Conservation (phyloP, 495 filamentous ascomycete species). For the Diplogelasinospora grovesii region DNA sequence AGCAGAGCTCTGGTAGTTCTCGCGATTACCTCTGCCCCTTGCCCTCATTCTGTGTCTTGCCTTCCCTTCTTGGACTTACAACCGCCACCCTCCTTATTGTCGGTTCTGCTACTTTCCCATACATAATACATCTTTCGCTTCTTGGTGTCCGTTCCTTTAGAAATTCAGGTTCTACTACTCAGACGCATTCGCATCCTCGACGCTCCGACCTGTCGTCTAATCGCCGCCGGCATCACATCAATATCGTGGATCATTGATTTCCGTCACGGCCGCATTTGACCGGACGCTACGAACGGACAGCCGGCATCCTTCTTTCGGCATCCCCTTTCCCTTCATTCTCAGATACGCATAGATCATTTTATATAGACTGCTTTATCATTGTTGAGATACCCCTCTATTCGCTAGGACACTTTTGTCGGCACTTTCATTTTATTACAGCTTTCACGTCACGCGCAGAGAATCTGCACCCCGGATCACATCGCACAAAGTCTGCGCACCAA, state of each 20-base stretch:
- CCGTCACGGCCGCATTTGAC: too few species aligned
- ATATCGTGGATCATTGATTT: too few species aligned
- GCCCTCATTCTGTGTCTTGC: slow-evolving; percentile 9
- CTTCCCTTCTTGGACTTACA: slow-evolving; percentile 1
- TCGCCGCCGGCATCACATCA: slow-evolving; percentile 1
- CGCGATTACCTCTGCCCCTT: slow-evolving; percentile 24
- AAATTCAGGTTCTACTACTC: background rate
- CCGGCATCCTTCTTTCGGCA: slow-evolving; percentile 4
- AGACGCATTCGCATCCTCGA: slow-evolving; percentile 2
- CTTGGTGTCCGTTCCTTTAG: background rate
- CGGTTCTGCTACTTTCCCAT: too few species aligned
- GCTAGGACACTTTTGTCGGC: too few species aligned
- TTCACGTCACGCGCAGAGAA: slow-evolving; percentile 19
- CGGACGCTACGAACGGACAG: too few species aligned
- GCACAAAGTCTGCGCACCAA: slow-evolving; percentile 12
- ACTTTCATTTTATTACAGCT: background rate
- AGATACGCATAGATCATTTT: background rate
- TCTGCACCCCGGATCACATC: slow-evolving; percentile 22
- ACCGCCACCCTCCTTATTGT: too few species aligned
- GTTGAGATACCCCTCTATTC: too few species aligned
- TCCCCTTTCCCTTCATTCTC: background rate
- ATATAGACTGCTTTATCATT: too few species aligned
- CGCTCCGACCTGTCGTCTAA: background rate
- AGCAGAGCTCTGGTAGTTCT: slow-evolving; percentile 51
- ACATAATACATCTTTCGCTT: too few species aligned